Percentiles rank a stretch among this genome's conserved stretches.
phyloP scores from a whole-genome alignment of 768 basidiomycete species.

The Phaeotremella skinneri region DNA sequence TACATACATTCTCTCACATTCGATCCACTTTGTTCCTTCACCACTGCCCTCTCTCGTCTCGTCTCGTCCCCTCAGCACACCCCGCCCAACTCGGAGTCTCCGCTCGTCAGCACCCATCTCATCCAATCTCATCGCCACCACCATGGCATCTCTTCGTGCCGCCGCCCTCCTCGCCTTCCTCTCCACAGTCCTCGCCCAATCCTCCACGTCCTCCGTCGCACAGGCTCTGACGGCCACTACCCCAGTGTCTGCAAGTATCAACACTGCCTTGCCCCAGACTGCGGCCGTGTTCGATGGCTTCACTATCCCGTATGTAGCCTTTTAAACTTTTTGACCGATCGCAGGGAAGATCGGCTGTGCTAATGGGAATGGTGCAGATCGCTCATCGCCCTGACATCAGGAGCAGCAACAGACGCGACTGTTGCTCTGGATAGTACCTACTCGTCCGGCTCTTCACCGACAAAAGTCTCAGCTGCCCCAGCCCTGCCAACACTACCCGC shows the following conservation, averaged over 20 bases:
- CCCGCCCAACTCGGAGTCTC: no score
- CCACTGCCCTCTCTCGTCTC: no score
- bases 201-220: slow-evolving; percentile 1
- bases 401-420: slow-evolving; percentile 31
- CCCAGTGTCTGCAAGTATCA: slow-evolving; percentile 14
- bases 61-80: neutral
- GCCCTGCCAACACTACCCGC: slow-evolving; percentile 38
- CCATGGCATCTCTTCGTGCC: slow-evolving; percentile 15
- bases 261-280: slow-evolving; percentile 27
- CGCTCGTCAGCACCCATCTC: neutral
- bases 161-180: slow-evolving; percentile 14
- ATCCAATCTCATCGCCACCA: neutral
- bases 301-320: slow-evolving; percentile 45
- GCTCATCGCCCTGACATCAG: slow-evolving; percentile 40
- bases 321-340: no score
- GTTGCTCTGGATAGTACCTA: slow-evolving; percentile 45
- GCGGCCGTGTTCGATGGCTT: slow-evolving; percentile 24
- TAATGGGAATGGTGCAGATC: no score
- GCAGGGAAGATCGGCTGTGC: no score
- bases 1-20: no score
- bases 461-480: slow-evolving; percentile 40
- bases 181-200: slow-evolving; percentile 18
- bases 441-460: slow-evolving; percentile 36
- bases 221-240: slow-evolving; percentile 15
- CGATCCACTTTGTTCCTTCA: no score